Base-by-base conservation (phyloP, 441 rosid species). In the Pelargonium citronellum region DNA sequence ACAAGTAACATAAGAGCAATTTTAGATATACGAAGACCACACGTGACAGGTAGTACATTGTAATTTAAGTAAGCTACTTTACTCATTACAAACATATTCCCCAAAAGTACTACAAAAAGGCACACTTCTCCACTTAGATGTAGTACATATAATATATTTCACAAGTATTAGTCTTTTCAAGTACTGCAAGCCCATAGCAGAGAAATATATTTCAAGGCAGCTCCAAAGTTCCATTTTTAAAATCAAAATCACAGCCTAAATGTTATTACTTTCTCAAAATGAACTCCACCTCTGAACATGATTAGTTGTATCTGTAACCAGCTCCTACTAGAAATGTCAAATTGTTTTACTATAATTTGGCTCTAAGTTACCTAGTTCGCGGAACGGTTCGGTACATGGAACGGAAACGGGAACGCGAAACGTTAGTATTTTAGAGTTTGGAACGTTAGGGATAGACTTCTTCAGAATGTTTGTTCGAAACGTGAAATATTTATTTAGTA, bases 51-150 rank as follows among this genome's bases (percentile, higher is more conserved):
- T 57, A 19, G 12, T 57, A 7, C 10, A 57, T 57, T 4, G 62
- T 57, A 17, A 57, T 57, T 57, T 57, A 6, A 19, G 20, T 17
- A 17, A 7, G 24, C 11, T 20, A 16, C 4, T 17, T 57, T 10
- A 17, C 19, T 24, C 24, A 57, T 57, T 17, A 57, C 3, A 57
- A 15, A 17, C 20, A 22, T 16, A 57, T 15, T 57, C 62, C 27
- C 27, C 9, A 57, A 57, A 57, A 57, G 22, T 7, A 57, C 27
- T 57, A 16, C 62, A 57, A 57, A 57, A 57, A 22, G 22, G 27
- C 62, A 57, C 16, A 22, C 43, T 39, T 57, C 62, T 57, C 62
- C 61, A 55, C 8, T 55, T 16, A 55, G 61, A 17, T 55, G 61
- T 7, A 55, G 61, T 39, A 6, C 7, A 39, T 34, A 34, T 34